Conservation (phyloP, 176 grass and related monocot genomes). For the Olyra latifolia region DNA sequence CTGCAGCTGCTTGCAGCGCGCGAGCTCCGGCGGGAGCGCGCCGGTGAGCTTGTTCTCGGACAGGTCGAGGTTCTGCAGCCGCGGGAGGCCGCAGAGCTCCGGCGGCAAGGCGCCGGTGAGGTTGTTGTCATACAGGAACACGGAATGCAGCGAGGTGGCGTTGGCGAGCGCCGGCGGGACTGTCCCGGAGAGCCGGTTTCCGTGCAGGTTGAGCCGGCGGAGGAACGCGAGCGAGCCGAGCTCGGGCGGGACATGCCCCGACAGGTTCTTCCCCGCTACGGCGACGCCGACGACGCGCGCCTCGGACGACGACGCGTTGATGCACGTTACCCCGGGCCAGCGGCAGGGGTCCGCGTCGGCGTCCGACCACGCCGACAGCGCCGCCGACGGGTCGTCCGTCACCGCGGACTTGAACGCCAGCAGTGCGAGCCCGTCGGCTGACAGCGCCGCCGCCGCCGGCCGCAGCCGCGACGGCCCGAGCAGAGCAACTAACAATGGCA, state of each 20-base stretch:
- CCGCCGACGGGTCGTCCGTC: constrained; percentile 64
- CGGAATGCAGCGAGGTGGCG: constrained; percentile 67
- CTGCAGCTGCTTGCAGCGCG: constrained; percentile 54
- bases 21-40: constrained; percentile 38
- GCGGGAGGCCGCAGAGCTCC: constrained; percentile 52
- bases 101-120: constrained; percentile 54
- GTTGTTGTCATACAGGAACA: constrained; percentile 79
- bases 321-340: constrained; percentile 65
- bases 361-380: constrained; percentile 52
- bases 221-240: constrained; percentile 58
- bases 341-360: constrained; percentile 58
- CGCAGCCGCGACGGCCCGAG: neutral
- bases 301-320: constrained; percentile 51
- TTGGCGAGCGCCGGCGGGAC: constrained; percentile 51
- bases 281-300: constrained; percentile 63
- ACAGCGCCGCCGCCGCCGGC: constrained; percentile 33
- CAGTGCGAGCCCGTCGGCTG: constrained; percentile 61
- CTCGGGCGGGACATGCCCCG: constrained; percentile 57
- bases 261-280: constrained; percentile 70
- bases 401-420: constrained; percentile 76
- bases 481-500: neutral
- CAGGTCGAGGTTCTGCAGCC: constrained; percentile 76
- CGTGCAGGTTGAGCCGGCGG: constrained; percentile 81
- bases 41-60: constrained; percentile 61
- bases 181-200: constrained; percentile 53